Evolutionary conservation across 805 yeast species (phyloP).

Genomic region (Saccharomycopsis selenospora): DNA sequence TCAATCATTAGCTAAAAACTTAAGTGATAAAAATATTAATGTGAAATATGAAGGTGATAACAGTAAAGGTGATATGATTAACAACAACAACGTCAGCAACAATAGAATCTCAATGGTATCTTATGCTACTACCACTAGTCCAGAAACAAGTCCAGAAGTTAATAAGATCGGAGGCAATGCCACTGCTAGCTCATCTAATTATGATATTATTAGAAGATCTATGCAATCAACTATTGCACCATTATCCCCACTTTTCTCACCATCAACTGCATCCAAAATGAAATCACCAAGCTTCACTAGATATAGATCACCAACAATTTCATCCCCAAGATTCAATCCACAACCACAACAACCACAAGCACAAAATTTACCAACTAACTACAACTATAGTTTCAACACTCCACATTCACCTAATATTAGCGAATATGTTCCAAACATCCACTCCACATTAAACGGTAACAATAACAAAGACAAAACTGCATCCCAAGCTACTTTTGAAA

Average conservation of each 20-base stretch:
- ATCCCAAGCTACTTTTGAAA: slow-evolving; percentile 4
- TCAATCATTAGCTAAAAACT: slow-evolving; percentile 13
- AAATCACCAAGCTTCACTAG: background rate
- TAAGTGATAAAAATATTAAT: slow-evolving; percentile 8
- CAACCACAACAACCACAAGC: background rate
- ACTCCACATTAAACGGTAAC: background rate
- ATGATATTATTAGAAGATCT: slow-evolving; percentile 11
- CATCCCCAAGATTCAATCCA: background rate
- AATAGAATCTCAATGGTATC: background rate
- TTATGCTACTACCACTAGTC: background rate
- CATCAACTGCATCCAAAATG: slow-evolving; percentile 3
- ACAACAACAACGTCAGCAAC: background rate
- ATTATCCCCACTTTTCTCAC: slow-evolving; percentile 7
- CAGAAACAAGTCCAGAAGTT: background rate
- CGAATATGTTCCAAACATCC: too few species aligned
- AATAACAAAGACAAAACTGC: too few species aligned
- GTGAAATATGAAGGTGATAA: background rate
- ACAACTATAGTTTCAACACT: too few species aligned
- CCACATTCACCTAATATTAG: too few species aligned
- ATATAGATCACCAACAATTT: background rate
- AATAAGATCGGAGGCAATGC: slow-evolving; percentile 3
- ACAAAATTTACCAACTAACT: too few species aligned
- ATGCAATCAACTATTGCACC: slow-evolving; percentile 4
- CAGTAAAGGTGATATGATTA: background rate
- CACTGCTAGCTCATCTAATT: slow-evolving; percentile 14